Evolutionary conservation across 192 early-diverging fungal species (phyloP).

Genomic region (Entomortierella parvispora): DNA sequence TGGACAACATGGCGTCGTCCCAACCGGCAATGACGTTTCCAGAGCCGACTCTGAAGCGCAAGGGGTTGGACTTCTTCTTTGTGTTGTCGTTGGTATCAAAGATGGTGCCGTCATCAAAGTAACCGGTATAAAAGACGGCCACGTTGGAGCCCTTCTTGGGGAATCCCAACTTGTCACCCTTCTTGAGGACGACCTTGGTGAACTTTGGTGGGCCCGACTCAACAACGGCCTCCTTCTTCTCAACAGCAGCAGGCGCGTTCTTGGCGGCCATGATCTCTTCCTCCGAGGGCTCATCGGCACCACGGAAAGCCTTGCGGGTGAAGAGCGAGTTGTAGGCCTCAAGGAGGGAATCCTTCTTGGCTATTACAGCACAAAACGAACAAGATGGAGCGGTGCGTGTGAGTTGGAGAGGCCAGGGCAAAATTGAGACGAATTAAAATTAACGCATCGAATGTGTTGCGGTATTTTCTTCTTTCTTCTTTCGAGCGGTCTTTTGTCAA

Average conservation of each 20-base stretch:
- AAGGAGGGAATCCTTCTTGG: conserved; percentile 69
- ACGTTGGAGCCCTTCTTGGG: conserved; percentile 76
- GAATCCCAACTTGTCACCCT: conserved; percentile 65
- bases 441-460: background rate
- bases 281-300: conserved; percentile 49
- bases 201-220: conserved; percentile 66
- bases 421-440: background rate
- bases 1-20: conserved; percentile 74
- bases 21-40: conserved; percentile 76
- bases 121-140: conserved; percentile 72
- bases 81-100: conserved; percentile 74
- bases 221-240: conserved; percentile 36
- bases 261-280: conserved; percentile 39
- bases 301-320: conserved; percentile 66
- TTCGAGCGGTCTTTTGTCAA: background rate
- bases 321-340: conserved; percentile 73
- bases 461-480: conserved; percentile 1
- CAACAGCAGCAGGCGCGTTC: conserved; percentile 42
- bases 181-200: conserved; percentile 70
- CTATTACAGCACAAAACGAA: background rate
- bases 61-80: conserved; percentile 72
- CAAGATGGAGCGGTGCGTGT: background rate
- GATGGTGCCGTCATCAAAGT: conserved; percentile 73
- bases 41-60: conserved; percentile 75
- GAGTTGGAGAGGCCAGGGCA: too few relatives aligned